These are phyloP conservation scores for Pythium myriotylum DNA, from an alignment of 352 stramenopile species.

Conservation along the genomic window DNA sequence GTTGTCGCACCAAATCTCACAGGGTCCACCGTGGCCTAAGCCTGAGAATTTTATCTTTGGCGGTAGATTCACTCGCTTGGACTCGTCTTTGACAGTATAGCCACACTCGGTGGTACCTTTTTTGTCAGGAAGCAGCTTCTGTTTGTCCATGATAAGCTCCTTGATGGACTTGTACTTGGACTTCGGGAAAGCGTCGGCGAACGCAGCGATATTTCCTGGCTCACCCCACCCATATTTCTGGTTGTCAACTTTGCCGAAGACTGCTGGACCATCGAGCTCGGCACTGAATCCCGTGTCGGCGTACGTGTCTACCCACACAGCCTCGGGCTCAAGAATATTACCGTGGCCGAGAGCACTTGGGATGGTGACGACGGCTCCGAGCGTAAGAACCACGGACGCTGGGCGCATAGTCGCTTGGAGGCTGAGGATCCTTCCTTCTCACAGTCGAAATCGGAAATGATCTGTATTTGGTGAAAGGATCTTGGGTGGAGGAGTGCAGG, in stretches of 20 bases:
- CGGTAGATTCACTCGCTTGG: constrained; percentile 31
- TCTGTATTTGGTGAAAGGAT: too few species aligned
- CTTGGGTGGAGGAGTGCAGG: too few species aligned
- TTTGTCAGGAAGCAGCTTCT: constrained; percentile 32
- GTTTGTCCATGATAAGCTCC: constrained; percentile 45
- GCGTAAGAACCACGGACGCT: too few species aligned
- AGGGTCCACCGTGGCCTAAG: constrained; percentile 50
- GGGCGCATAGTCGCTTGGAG: too few species aligned
- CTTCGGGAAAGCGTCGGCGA: constrained; percentile 28
- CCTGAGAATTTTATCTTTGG: constrained; percentile 40
- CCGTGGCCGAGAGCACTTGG: constrained; percentile 5
- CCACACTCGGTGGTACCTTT: constrained; percentile 32
- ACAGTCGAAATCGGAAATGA: too few species aligned
- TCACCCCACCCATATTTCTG: constrained; percentile 39
- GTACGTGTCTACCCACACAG: constrained; percentile 31
- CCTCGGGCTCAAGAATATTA: constrained; percentile 43
- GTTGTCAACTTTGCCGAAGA: constrained; percentile 35
- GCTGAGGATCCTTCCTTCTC: too few species aligned
- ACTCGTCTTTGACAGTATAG: constrained; percentile 34
- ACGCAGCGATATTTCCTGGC: constrained; percentile 30
- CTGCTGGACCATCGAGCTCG: constrained; percentile 26
- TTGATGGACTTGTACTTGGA: constrained; percentile 36
- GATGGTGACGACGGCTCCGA: too few species aligned
- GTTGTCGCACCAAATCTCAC: constrained; percentile 56
- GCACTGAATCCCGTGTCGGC: constrained; percentile 40